Base-by-base conservation (phyloP, 768 basidiomycete species). In the Termitomyces sp. region DNA sequence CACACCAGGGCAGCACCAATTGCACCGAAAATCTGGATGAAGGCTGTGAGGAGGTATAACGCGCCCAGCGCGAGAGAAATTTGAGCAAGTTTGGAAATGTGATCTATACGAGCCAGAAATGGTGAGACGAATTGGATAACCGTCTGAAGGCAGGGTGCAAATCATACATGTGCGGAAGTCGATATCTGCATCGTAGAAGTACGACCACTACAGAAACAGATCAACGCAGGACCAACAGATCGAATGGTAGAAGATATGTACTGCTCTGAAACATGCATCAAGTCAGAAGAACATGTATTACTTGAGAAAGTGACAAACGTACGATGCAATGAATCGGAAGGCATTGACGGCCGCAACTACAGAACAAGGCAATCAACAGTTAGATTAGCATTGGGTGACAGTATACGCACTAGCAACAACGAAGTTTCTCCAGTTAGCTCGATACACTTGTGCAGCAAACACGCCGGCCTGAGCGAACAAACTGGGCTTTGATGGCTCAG, bases 281-380 rank as follows among this genome's bases (percentile, higher is more conserved):
- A 25, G 38, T 42, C 5, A 40, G 32, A 36, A 33, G 18, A 13
- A 1, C 53, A 27, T 49, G 9, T 11, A 23, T 25, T 5, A 38
- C 18, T 39, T 15, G 32, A 16, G 25, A 39, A 50, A 25, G 33
- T 20, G 56, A 31, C 16, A 29, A 27, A 72, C 73, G 33, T 63
- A 76, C 73, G 68, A 67, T 50, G 68, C 63, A 49, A 70, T 66
- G 55, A 69, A 75, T 60, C 74, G 66, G 40, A 76, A 62, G 32
- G 65, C 69, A 61, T 76, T 75, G 60, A 76, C 64, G 47, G 64
- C 68, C 57, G 73, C 70, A 62, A 76, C 75, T 73, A 55, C 3
- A 7, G 41, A 51, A 5, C 18, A 40, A 31, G 39, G 38, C 55
- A 4, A 52, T 25, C 27, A 33, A 46, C 3, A 22, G 3, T 43